phyloP scores from a whole-genome alignment of 805 yeast species.

The Saccharomycopsis sp. region DNA sequence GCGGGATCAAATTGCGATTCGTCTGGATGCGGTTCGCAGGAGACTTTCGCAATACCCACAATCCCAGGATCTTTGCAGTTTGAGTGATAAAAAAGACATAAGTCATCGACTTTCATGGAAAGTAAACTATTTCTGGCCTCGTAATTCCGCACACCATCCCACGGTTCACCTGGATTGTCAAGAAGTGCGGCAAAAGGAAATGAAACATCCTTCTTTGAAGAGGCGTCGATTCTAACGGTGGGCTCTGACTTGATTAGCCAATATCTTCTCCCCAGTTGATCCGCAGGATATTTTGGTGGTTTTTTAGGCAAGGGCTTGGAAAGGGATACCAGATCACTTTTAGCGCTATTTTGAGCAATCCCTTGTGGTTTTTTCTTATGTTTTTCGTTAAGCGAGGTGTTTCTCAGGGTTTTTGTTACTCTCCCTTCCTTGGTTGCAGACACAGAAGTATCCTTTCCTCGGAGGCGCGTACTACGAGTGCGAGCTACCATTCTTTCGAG shows the following conservation, averaged over 20 bases:
- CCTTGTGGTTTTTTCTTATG: neutral
- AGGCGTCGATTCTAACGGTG: slow-evolving; percentile 38
- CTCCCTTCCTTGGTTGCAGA: neutral
- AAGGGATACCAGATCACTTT: neutral
- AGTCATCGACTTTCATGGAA: slow-evolving; percentile 41
- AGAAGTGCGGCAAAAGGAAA: slow-evolving; percentile 41
- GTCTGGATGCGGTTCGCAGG: slow-evolving; percentile 34
- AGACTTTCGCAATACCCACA: slow-evolving; percentile 41
- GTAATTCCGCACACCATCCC: slow-evolving; percentile 57
- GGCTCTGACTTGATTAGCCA: slow-evolving; percentile 59
- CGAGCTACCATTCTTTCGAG: neutral
- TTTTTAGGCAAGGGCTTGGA: slow-evolving; percentile 28
- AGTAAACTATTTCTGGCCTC: slow-evolving; percentile 49
- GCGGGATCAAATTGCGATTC: slow-evolving; percentile 34
- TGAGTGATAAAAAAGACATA: slow-evolving; percentile 48
- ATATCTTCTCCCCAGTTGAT: slow-evolving; percentile 29
- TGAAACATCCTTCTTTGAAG: slow-evolving; percentile 41
- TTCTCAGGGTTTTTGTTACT: neutral
- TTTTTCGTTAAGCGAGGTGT: neutral
- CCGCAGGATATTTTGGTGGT: slow-evolving; percentile 30
- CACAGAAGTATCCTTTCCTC: neutral
- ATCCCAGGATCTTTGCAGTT: slow-evolving; percentile 50
- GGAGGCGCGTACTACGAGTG: neutral
- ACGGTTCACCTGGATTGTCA: slow-evolving; percentile 35
- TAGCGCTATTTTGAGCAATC: neutral